Evolutionary conservation across 768 basidiomycete genomes (phyloP), one percentile per base, ranked within the genome.

Genomic region (Suillus weaverae): DNA sequence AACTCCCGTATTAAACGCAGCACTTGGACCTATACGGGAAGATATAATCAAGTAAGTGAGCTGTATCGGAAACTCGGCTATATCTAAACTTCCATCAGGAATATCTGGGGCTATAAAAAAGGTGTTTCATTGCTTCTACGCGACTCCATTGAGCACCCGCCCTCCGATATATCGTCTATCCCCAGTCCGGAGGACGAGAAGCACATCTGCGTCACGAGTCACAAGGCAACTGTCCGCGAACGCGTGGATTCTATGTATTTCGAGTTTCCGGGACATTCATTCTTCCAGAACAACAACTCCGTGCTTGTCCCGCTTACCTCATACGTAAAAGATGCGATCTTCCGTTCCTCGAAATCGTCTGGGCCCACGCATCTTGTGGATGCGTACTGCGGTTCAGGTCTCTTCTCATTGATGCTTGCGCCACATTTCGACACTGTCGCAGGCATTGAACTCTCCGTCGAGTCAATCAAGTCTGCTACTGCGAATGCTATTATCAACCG

Each of bases 201-300:
- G 39, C 91, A 95, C 70, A 73, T 95, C 61, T 96, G 94, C 73
- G 81, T 97, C 63, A 91, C 94, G 0, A 84, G 94, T 73, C 93
- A 94, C 73, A 90, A 90, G 65, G 86, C 81, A 14, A 86, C 82
- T 11, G 87, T 97, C 1, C 90, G 94, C 62, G 96, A 97, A 76
- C 84, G 85, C 55, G 92, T 99, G 32, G 95, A 94, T 10, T 78
- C 85, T 66, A 86, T 82, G 73, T 76, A 90, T 53, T 97, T 99
- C 78, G 89, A 95, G 73, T 96, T 93, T 77, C 85, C 82, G 26
- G 92, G 89, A 7, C 88, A 91, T 55, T 91, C 93, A 5, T 99
- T 99, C 83, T 99, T 99, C 85, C 97, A 99, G 73, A 98, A 98
- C 81, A 99, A 99, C 84, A 96, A 97, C 73, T 88, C 92, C 8